Conservation (phyloP, 140 eudicot genomes). For the Cichorium intybus region DNA sequence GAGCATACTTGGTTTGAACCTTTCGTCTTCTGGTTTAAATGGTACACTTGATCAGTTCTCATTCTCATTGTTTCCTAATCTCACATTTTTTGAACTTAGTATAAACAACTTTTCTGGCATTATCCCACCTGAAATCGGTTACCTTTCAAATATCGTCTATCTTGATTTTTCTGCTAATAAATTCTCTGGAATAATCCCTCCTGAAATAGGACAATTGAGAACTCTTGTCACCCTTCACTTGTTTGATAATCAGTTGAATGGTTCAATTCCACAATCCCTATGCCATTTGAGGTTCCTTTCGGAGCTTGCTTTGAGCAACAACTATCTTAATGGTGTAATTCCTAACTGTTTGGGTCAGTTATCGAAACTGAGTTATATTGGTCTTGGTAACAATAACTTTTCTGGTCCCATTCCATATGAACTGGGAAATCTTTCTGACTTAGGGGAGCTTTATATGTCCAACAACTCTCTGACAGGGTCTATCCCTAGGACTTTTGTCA, state of each 20-base stretch:
- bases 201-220: constrained; percentile 4
- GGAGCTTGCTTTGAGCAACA: constrained; percentile 10
- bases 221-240: constrained; percentile 21
- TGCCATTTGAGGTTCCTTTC: constrained; percentile 28
- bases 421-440: constrained; percentile 17
- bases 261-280: constrained; percentile 20
- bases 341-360: constrained; percentile 27
- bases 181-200: constrained; percentile 31
- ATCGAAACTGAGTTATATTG: constrained; percentile 1
- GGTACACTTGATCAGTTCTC: constrained; percentile 35
- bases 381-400: background rate
- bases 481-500: constrained; percentile 21
- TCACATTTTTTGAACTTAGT: constrained; percentile 9
- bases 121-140: constrained; percentile 27
- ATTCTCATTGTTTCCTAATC: constrained; percentile 20
- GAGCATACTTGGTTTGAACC: constrained; percentile 25
- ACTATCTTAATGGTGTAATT: constrained; percentile 17
- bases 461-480: constrained; percentile 29
- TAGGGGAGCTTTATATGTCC: constrained; percentile 12
- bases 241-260: constrained; percentile 7
- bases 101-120: constrained; percentile 22
- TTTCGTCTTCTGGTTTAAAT: constrained; percentile 11
- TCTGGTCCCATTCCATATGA: constrained; percentile 36
- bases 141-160: constrained; percentile 11
- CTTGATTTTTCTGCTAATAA: constrained; percentile 19